Conservation (phyloP, 176 grass and related monocot species). For the Ensete glaucum region DNA sequence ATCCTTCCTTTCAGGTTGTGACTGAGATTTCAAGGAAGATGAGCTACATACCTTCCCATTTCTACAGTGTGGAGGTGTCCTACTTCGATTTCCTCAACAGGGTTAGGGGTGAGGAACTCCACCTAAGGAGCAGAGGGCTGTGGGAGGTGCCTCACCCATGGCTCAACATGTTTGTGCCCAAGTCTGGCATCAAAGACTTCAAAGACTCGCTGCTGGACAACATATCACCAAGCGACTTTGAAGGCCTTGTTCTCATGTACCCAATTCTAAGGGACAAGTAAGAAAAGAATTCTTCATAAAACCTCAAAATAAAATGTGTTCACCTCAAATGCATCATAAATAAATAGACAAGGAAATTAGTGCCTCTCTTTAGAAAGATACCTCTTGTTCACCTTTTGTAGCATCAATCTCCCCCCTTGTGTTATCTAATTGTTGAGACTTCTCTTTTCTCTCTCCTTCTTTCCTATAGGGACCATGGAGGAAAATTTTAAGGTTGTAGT, state of each 20-base stretch:
- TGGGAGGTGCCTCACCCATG: slow-evolving; percentile 93
- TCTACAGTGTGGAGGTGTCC: slow-evolving; percentile 57
- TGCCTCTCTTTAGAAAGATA: not conserved
- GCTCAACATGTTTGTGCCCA: slow-evolving; percentile 85
- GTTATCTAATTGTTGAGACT: not conserved
- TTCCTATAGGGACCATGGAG: not conserved
- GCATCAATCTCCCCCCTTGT: not conserved
- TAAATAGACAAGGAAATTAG: not conserved
- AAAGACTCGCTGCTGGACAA: slow-evolving; percentile 54
- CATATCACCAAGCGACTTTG: slow-evolving; percentile 40
- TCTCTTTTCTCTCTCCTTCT: not conserved
- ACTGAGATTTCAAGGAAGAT: slow-evolving; percentile 36
- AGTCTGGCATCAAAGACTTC: slow-evolving; percentile 31
- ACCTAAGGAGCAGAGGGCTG: slow-evolving; percentile 39
- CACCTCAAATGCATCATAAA: not conserved
- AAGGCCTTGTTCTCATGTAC: slow-evolving; percentile 60
- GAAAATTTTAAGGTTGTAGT: not conserved
- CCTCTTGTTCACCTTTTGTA: not conserved
- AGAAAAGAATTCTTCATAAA: not conserved
- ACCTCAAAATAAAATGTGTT: not conserved
- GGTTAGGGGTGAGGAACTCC: slow-evolving; percentile 72
- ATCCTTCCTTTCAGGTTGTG: slow-evolving; percentile 33
- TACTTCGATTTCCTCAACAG: slow-evolving; percentile 79
- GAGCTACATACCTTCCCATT: slow-evolving; percentile 41
- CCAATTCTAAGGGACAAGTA: slow-evolving; percentile 75